Conservation (phyloP, 2,329 filamentous ascomycete genomes). For the Cercospora sp. region DNA sequence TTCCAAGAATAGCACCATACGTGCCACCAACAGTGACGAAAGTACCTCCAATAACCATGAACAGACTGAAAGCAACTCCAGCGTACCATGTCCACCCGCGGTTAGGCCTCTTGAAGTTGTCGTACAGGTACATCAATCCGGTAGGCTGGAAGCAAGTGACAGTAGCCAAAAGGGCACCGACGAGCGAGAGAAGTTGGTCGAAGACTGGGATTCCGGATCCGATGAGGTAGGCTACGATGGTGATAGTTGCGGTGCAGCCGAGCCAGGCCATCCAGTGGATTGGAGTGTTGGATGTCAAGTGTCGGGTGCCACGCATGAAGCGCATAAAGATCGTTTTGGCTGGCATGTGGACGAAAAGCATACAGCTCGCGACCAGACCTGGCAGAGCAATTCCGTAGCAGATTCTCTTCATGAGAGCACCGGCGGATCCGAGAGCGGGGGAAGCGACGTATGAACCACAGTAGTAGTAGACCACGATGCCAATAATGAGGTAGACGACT, state of each 20-base stretch:
- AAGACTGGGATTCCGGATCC: constrained; percentile 31
- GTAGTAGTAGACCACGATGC: constrained; percentile 49
- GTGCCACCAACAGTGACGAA: constrained; percentile 49
- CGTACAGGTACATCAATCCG: constrained; percentile 48
- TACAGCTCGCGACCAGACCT: constrained; percentile 28
- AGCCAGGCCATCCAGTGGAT: constrained; percentile 30
- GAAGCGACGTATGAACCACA: constrained; percentile 51
- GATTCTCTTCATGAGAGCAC: constrained; percentile 46
- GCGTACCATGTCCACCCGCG: constrained; percentile 14
- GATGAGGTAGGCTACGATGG: constrained; percentile 29
- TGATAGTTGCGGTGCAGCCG: constrained; percentile 23
- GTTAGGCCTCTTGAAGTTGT: constrained; percentile 40
- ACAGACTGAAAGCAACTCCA: constrained; percentile 23
- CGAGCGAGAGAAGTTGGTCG: constrained; percentile 29
- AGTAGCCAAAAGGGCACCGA: constrained; percentile 31
- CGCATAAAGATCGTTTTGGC: constrained; percentile 35
- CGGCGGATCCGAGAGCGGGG: constrained; percentile 51
- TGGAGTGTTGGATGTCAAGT: constrained; percentile 28
- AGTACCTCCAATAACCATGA: constrained; percentile 41
- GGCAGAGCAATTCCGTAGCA: constrained; percentile 44
- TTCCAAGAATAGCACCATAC: constrained; percentile 46
- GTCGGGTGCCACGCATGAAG: constrained; percentile 30
- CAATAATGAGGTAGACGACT: constrained; percentile 41
- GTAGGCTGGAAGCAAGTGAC: constrained; percentile 36
- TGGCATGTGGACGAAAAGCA: constrained; percentile 29